Evolutionary conservation across 1,139 yeast species (phyloP).

Genomic region (Kodamaea fungicola): DNA sequence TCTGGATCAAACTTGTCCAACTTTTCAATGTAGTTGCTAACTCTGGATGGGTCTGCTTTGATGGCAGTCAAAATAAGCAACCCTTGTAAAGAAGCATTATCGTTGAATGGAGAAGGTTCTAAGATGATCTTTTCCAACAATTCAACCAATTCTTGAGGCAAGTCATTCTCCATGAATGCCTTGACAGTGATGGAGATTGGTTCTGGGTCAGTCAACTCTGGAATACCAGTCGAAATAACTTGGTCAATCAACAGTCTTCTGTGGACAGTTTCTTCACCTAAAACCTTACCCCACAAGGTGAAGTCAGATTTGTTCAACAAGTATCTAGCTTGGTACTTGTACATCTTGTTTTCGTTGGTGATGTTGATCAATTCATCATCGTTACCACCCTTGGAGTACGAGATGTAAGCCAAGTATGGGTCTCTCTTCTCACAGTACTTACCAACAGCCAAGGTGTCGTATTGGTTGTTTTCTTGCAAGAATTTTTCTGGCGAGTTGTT

Average conservation of each 20-base stretch:
- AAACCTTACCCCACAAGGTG: conserved; percentile 76
- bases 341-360: conserved; percentile 97
- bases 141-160: conserved; percentile 91
- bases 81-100: conserved; percentile 92
- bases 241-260: conserved; percentile 91
- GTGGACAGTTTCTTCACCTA: conserved; percentile 72
- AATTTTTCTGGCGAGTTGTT: conserved; percentile 97
- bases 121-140: conserved; percentile 90
- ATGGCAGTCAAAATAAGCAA: conserved; percentile 89
- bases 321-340: conserved; percentile 97
- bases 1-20: conserved; percentile 88
- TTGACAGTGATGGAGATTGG: conserved; percentile 94
- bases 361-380: conserved; percentile 85
- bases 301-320: conserved; percentile 81
- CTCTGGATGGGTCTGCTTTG: conserved; percentile 89
- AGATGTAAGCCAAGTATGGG: conserved; percentile 95
- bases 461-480: conserved; percentile 82
- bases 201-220: conserved; percentile 92
- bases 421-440: conserved; percentile 98
- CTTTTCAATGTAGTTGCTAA: conserved; percentile 78
- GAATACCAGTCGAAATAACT: conserved; percentile 93
- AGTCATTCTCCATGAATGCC: conserved; percentile 94
- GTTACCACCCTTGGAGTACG: conserved; percentile 91
- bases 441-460: conserved; percentile 93
- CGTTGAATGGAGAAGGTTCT: conserved; percentile 96